Evolutionary conservation across 106 monocot species (phyloP).

Genomic region (Ottelia alismoides): DNA sequence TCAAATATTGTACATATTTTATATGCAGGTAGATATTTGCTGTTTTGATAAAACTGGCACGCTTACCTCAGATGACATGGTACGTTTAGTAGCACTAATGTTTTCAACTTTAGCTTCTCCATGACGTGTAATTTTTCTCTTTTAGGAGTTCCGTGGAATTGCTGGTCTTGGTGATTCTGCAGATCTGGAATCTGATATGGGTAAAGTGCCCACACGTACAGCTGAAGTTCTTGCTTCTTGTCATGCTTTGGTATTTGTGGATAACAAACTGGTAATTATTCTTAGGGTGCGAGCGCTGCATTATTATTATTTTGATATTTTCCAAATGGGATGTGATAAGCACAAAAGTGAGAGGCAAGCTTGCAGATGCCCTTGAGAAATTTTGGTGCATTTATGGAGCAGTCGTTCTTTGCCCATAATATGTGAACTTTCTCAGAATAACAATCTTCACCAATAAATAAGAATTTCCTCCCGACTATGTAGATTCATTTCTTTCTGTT

Average conservation of each 20-base stretch:
- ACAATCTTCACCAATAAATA: too few species aligned
- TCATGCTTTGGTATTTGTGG: constrained; percentile 98
- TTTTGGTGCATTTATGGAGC: too few species aligned
- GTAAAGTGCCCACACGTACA: constrained; percentile 50
- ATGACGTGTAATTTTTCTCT: too few species aligned
- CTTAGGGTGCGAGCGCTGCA: too few species aligned
- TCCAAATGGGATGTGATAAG: too few species aligned
- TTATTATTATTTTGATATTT: too few species aligned
- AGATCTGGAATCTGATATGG: constrained; percentile 64
- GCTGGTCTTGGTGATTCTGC: constrained; percentile 36
- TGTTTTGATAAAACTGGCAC: constrained; percentile 99
- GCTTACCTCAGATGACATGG: constrained; percentile 99
- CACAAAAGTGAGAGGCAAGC: too few species aligned
- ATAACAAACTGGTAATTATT: constrained; percentile 91
- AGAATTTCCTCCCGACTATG: too few species aligned
- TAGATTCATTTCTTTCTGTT: too few species aligned
- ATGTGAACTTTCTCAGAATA: too few species aligned
- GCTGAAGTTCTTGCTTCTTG: constrained; percentile 79
- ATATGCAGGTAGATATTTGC: constrained; percentile 94
- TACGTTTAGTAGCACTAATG: constrained; percentile 10
- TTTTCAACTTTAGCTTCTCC: background rate
- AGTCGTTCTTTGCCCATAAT: too few species aligned
- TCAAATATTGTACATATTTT: background rate
- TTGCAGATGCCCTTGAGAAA: too few species aligned
- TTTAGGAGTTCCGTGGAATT: constrained; percentile 92